A percentile compares a stretch with the other conserved stretches of the same genome.
Evolutionary conservation across 768 basidiomycete genomes (phyloP).

Genomic region (Kwoniella sp.): DNA sequence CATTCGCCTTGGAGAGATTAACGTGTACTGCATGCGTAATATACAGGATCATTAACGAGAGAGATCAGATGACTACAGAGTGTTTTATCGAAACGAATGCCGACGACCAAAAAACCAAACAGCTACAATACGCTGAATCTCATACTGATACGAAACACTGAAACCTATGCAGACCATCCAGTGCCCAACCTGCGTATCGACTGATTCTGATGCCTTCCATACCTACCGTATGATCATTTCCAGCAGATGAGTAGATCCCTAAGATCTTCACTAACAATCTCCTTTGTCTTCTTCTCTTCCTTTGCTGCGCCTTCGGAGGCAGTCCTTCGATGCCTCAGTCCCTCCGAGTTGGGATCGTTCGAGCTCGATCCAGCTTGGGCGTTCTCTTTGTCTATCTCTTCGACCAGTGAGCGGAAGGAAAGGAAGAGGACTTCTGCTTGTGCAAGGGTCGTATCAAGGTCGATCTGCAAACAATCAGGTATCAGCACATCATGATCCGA

Average conservation of each 20-base stretch:
- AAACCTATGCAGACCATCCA: too few species aligned
- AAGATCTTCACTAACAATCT: conserved; percentile 17
- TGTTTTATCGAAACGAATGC: too few species aligned
- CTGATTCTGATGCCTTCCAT: too few species aligned
- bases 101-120: too few species aligned
- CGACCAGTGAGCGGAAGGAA: conserved; percentile 82
- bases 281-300: conserved; percentile 12
- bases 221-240: conserved; percentile 7
- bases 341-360: background rate
- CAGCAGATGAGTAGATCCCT: conserved; percentile 23
- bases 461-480: conserved; percentile 60
- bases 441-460: conserved; percentile 89
- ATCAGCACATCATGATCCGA: too few species aligned
- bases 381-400: conserved; percentile 70
- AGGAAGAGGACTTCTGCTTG: conserved; percentile 97
- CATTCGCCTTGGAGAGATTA: too few species aligned
- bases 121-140: too few species aligned
- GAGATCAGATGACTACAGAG: too few species aligned
- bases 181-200: too few species aligned
- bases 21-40: too few species aligned
- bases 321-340: conserved; percentile 12
- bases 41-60: too few species aligned
- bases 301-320: conserved; percentile 3
- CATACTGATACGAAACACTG: too few species aligned
- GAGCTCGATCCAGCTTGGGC: conserved; percentile 9